These are phyloP conservation scores for Magnolia changhungtana DNA, from an alignment of 164 flowering plant species.

Conservation along the genomic window DNA sequence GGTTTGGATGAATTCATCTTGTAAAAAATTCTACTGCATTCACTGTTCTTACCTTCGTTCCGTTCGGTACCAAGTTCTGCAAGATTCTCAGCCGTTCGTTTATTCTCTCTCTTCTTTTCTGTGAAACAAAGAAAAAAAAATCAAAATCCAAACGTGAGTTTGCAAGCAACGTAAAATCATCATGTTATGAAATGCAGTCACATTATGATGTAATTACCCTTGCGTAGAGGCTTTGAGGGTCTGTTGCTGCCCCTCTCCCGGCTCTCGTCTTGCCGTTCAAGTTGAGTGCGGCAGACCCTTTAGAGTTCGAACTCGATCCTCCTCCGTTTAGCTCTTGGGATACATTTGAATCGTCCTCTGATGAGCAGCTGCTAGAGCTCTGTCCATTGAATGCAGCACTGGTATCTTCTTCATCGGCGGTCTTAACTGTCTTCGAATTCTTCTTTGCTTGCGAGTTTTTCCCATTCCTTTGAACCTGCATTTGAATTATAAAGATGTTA, in stretches of 20 bases:
- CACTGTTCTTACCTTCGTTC: conserved; percentile 67
- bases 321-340: conserved; percentile 44
- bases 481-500: conserved; percentile 1
- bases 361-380: conserved; percentile 49
- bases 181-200: neutral
- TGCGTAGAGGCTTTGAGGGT: conserved; percentile 98
- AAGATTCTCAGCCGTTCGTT: conserved; percentile 76
- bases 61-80: conserved; percentile 88
- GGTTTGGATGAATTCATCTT: neutral
- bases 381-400: conserved; percentile 27
- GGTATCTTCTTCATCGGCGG: conserved; percentile 31
- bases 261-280: conserved; percentile 63
- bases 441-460: conserved; percentile 48
- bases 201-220: conserved; percentile 47
- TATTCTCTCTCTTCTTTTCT: conserved; percentile 88
- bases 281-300: conserved; percentile 25
- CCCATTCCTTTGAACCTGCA: conserved; percentile 43
- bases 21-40: neutral
- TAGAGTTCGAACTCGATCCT: conserved; percentile 27
- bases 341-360: conserved; percentile 61
- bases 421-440: conserved; percentile 27
- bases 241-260: conserved; percentile 72
- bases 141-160: neutral
- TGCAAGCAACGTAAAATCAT: neutral
- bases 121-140: conserved; percentile 23